A percentile compares a stretch with the other conserved stretches of the same genome.
Conservation (phyloP, 1,139 yeast genomes). For the Candida sojae region DNA sequence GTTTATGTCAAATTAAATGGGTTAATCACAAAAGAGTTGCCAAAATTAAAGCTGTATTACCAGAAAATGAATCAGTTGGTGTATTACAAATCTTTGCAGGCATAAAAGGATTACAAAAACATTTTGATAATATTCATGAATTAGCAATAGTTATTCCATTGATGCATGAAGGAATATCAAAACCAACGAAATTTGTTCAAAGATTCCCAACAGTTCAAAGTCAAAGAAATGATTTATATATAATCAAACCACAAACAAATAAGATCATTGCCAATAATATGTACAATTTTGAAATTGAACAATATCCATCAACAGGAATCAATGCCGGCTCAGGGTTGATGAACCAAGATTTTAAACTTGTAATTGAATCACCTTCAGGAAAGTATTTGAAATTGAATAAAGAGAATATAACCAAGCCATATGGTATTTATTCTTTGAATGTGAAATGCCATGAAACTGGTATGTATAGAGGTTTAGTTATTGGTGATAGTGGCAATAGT, state of each 20-base stretch:
- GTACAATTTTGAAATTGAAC: conserved; percentile 64
- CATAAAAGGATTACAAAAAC: conserved; percentile 59
- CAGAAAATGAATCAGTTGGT: conserved; percentile 68
- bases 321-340: conserved; percentile 34
- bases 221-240: conserved; percentile 73
- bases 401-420: conserved; percentile 33
- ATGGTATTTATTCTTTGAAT: conserved; percentile 58
- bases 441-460: conserved; percentile 73
- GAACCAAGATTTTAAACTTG: conserved; percentile 55
- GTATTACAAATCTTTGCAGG: conserved; percentile 78
- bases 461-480: conserved; percentile 77
- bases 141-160: conserved; percentile 77
- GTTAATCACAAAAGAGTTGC: conserved; percentile 63
- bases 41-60: conserved; percentile 78
- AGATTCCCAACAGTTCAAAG: conserved; percentile 73
- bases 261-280: conserved; percentile 56
- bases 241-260: conserved; percentile 80
- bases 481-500: conserved; percentile 76
- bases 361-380: conserved; percentile 84
- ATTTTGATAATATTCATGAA: conserved; percentile 64
- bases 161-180: conserved; percentile 68
- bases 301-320: conserved; percentile 63
- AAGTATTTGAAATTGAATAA: conserved; percentile 63
- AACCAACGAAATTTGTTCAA: conserved; percentile 61
- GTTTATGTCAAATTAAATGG: conserved; percentile 80